Percentiles rank a stretch among this genome's conserved stretches.
phyloP scores from a whole-genome alignment of 2,329 filamentous ascomycete species.

The Parastagonospora nodorum region DNA sequence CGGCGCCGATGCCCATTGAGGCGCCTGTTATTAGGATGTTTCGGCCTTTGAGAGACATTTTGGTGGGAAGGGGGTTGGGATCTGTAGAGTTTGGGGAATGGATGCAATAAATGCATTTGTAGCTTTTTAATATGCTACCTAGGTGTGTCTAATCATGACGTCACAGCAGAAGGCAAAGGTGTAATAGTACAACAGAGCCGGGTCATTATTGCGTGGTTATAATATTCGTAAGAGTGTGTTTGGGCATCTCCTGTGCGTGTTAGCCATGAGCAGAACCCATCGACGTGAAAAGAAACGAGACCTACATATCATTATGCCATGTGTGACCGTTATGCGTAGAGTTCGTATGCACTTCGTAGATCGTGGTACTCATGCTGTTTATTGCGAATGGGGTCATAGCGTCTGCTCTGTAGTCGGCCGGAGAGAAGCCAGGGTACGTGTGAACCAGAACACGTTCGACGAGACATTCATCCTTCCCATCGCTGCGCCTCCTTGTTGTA shows the following conservation, averaged over 20 bases:
- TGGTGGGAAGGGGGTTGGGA: neutral
- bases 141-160: neutral
- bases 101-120: neutral
- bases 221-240: neutral
- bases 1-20: slow-evolving; percentile 55
- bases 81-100: neutral
- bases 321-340: neutral
- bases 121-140: neutral
- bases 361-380: neutral
- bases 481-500: slow-evolving; percentile 62
- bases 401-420: neutral
- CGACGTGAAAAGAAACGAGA: neutral
- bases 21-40: slow-evolving; percentile 46
- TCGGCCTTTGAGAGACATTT: slow-evolving; percentile 33
- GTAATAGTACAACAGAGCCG: neutral
- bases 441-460: neutral
- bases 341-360: neutral
- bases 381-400: neutral
- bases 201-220: neutral
- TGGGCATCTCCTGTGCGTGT: neutral
- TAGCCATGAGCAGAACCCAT: neutral
- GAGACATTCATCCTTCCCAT: slow-evolving; percentile 59
- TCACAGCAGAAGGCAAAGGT: neutral
- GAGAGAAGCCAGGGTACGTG: neutral
- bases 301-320: neutral